These are phyloP conservation scores for Glaciozyma martinii DNA, from an alignment of 768 basidiomycete genomes.

Conservation along the genomic window DNA sequence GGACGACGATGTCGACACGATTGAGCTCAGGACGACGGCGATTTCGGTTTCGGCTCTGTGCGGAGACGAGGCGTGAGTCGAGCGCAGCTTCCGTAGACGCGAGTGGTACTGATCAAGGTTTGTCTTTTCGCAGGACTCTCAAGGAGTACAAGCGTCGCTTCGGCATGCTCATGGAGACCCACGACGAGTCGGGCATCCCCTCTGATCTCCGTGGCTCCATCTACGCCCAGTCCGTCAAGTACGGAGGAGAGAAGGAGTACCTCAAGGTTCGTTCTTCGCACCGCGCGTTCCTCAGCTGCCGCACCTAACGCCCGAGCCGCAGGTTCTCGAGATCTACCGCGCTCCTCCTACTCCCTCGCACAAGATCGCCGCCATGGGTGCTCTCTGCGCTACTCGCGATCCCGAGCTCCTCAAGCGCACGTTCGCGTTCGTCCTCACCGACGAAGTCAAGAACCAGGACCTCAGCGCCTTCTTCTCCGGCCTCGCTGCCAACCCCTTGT, in stretches of 20 bases:
- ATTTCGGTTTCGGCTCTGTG: conserved; percentile 51
- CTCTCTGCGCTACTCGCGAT: conserved; percentile 56
- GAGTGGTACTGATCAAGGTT: not conserved
- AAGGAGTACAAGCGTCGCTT: conserved; percentile 65
- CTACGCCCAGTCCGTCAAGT: conserved; percentile 52
- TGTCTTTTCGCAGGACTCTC: conserved; percentile 57
- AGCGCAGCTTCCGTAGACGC: conserved; percentile 34
- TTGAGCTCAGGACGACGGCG: conserved; percentile 65
- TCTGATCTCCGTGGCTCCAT: conserved; percentile 56
- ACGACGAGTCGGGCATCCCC: conserved; percentile 68
- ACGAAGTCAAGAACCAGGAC: conserved; percentile 44
- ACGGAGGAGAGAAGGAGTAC: conserved; percentile 67
- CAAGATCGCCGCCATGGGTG: conserved; percentile 55
- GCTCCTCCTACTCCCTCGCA: conserved; percentile 66
- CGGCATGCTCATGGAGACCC: conserved; percentile 56
- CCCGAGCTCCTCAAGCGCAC: conserved; percentile 45
- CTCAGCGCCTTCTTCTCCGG: not conserved
- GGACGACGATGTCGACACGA: conserved; percentile 58
- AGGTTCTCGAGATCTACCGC: conserved; percentile 53
- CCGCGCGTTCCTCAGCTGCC: no score
- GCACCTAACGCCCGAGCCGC: not conserved
- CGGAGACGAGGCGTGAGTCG: conserved; percentile 34
- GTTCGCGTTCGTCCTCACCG: conserved; percentile 43
- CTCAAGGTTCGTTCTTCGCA: conserved; percentile 43
- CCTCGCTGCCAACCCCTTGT: conserved; percentile 18